Percentiles rank a stretch among this genome's conserved stretches.
Evolutionary conservation across 73 alveolate genomes (phyloP).

Genomic region (Blepharisma stoltei): DNA sequence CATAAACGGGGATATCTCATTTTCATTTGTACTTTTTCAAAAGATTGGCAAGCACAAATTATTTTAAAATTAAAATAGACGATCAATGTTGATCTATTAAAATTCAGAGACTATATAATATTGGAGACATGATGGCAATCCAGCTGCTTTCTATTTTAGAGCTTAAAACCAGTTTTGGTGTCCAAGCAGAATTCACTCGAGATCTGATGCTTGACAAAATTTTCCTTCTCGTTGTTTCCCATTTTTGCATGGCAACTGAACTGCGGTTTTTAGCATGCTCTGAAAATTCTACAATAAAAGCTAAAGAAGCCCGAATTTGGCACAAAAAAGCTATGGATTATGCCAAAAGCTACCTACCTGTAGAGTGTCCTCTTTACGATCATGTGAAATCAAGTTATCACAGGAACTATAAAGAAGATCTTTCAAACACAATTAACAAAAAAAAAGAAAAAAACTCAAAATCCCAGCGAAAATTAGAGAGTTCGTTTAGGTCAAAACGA

Average conservation of each 20-base stretch:
- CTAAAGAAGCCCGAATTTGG: not conserved
- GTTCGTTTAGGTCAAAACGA: no score
- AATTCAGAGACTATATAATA: no score
- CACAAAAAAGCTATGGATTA: not conserved
- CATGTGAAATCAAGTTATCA: not conserved
- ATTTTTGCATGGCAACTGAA: conserved; percentile 18
- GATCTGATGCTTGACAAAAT: conserved; percentile 11
- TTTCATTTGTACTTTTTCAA: no score
- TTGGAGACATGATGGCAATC: conserved; percentile 25
- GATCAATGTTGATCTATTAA: no score
- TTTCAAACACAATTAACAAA: no score
- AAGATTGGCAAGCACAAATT: no score
- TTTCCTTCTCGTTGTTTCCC: not conserved
- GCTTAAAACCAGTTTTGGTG: not conserved
- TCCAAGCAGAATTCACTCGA: not conserved
- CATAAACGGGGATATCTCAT: no score
- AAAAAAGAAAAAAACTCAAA: no score
- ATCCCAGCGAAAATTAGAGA: no score
- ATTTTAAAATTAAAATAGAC: no score
- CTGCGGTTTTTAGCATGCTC: not conserved
- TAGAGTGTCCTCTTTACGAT: not conserved
- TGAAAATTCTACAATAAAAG: not conserved
- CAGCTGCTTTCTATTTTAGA: not conserved
- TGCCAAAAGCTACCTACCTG: not conserved
- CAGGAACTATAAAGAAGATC: not conserved